Evolutionary conservation across 768 basidiomycete species (phyloP).

Genomic region (Auriculariales sp.): DNA sequence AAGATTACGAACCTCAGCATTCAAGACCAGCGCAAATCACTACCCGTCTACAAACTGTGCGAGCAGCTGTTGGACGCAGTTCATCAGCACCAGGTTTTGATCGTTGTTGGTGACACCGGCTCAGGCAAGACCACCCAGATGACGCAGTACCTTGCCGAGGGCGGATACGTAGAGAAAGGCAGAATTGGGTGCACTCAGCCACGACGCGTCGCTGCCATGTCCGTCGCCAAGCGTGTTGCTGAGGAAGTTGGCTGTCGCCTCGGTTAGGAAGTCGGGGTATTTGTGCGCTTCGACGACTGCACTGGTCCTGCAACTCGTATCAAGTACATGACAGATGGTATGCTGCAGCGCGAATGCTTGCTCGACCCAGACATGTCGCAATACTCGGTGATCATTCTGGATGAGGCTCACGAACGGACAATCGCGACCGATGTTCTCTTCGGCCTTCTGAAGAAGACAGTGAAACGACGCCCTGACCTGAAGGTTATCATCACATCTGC

Average conservation of each 20-base stretch:
- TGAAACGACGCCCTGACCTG: constrained; percentile 13
- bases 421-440: constrained; percentile 31
- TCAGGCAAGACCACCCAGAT: constrained; percentile 99
- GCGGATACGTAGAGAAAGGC: constrained; percentile 80
- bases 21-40: constrained; percentile 78
- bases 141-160: constrained; percentile 94
- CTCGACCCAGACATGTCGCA: constrained; percentile 16
- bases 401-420: constrained; percentile 32
- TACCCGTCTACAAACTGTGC: constrained; percentile 92
- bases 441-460: constrained; percentile 25
- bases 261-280: constrained; percentile 29
- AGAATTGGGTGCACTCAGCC: constrained; percentile 40
- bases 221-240: constrained; percentile 27
- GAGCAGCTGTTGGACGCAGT: constrained; percentile 85
- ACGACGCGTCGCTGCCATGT: constrained; percentile 27
- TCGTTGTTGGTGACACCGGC: constrained; percentile 96
- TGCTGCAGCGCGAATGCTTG: constrained; percentile 22
- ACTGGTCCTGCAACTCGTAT: constrained; percentile 18
- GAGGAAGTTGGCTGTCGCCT: constrained; percentile 24
- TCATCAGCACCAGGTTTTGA: constrained; percentile 88
- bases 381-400: constrained; percentile 28
- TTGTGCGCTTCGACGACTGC: constrained; percentile 29
- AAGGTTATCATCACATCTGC: constrained; percentile 33
- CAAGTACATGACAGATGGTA: constrained; percentile 33
- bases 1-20: constrained; percentile 83